Percentiles rank a stretch among this genome's conserved stretches.
These are phyloP conservation scores for Psilocybe mexicana DNA, from an alignment of 1,284 basidiomycete species.

Conservation along the genomic window DNA sequence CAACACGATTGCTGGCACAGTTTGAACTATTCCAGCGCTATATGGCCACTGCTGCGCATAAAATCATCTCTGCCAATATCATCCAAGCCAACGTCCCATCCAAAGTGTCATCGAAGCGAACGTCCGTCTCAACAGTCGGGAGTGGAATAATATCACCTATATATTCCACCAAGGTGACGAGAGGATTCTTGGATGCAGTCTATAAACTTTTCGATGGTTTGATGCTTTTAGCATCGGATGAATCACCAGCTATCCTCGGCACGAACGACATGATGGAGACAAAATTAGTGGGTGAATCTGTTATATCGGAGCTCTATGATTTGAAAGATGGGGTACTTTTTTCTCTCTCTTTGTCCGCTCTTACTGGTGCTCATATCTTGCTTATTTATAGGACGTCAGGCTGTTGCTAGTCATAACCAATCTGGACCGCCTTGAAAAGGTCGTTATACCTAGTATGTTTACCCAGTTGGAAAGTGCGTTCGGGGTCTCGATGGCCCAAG, in stretches of 20 bases:
- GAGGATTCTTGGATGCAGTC: conserved; percentile 84
- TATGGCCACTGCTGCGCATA: conserved; percentile 77
- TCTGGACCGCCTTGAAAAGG: conserved; percentile 74
- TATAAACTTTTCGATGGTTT: conserved; percentile 94
- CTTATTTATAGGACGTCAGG: conserved; percentile 68
- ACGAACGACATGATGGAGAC: conserved; percentile 33
- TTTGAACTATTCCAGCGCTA: conserved; percentile 85
- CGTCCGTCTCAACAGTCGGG: conserved; percentile 35
- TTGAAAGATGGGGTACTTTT: conserved; percentile 53
- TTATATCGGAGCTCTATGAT: conserved; percentile 56
- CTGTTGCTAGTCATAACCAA: conserved; percentile 91
- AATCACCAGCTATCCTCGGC: conserved; percentile 47
- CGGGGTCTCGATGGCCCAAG: conserved; percentile 70
- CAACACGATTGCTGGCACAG: conserved; percentile 66
- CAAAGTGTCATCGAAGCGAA: conserved; percentile 43
- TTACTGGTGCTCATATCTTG: conserved; percentile 1
- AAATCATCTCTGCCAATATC: conserved; percentile 75
- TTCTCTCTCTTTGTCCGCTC: not conserved
- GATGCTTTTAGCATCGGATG: conserved; percentile 78
- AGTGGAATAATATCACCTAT: conserved; percentile 49
- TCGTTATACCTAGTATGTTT: conserved; percentile 77
- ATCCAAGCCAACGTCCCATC: conserved; percentile 48
- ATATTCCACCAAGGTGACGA: conserved; percentile 73
- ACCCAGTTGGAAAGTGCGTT: conserved; percentile 80
- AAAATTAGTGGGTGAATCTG: conserved; percentile 34